phyloP scores from a whole-genome alignment of 495 filamentous ascomycete species.

The Aspergillus olivimuriae region DNA sequence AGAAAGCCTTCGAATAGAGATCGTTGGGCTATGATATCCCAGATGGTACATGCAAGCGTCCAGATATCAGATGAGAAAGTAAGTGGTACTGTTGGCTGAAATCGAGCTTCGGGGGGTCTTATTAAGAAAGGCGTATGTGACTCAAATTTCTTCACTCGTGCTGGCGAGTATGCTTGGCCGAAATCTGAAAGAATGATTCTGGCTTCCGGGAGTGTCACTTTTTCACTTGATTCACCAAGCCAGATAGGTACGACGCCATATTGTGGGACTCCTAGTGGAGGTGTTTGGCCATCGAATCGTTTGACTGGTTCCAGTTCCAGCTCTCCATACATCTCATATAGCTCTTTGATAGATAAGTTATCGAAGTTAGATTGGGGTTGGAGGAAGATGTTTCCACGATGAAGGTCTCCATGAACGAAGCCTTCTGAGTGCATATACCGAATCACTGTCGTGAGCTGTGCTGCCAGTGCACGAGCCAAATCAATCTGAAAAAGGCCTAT shows the following conservation, averaged over 20 bases:
- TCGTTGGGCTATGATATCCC: constrained; percentile 29
- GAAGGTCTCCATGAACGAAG: constrained; percentile 30
- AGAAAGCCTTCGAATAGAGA: constrained; percentile 21
- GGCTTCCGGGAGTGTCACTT: constrained; percentile 18
- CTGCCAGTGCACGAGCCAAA: constrained; percentile 34
- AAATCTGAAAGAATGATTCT: constrained; percentile 21
- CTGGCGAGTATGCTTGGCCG: constrained; percentile 23
- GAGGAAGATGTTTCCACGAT: constrained; percentile 28
- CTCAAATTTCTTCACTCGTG: constrained; percentile 12
- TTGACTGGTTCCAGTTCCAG: constrained; percentile 17
- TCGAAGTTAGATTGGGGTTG: constrained; percentile 12
- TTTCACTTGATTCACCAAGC: constrained; percentile 21
- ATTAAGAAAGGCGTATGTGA: constrained; percentile 22
- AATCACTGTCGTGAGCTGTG: constrained; percentile 30
- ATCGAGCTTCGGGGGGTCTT: constrained; percentile 26
- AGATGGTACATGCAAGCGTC: constrained; percentile 23
- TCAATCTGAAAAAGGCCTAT: constrained; percentile 32
- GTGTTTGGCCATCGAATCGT: constrained; percentile 8
- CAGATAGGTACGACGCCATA: constrained; percentile 24
- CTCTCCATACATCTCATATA: constrained; percentile 24
- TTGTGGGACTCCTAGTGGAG: constrained; percentile 16
- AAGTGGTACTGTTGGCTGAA: constrained; percentile 21
- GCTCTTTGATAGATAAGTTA: constrained; percentile 15
- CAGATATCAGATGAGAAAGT: constrained; percentile 26
- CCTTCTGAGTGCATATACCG: constrained; percentile 27